Evolutionary conservation across 306 rosid genomes (phyloP), one percentile per base, ranked within the genome.

Genomic region (Mimosa pudica): DNA sequence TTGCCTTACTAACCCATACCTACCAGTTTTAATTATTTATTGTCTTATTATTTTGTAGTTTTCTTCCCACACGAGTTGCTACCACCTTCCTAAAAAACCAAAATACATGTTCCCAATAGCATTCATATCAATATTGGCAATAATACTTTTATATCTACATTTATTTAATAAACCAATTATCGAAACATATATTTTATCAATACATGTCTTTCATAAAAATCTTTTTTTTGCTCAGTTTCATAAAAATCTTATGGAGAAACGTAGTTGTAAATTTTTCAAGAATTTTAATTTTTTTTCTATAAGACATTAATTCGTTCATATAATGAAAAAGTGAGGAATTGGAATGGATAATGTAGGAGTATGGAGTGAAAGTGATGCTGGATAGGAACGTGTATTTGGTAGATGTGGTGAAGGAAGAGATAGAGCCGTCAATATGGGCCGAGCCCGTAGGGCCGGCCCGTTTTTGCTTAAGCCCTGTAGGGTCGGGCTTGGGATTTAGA

Each of bases 361-460:
- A 87, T 79, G 82, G 71, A 2, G 92, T 90, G 18, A 83, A 90
- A 81, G 92, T 95, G 76, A 95, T 95, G 96, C 84, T 95, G 17
- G 89, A 93, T 77, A 89, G 97, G 36, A 95, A 85, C 80, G 92
- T 92, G 79, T 95, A 85, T 71, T 70, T 95, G 47, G 98, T 95
- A 8, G 98, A 95, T 70, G 76, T 88, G 42, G 96, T 90, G 1
- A 71, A 74, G 61, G 97, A 92, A 82, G 58, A 73, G 0, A 82
- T 84, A 30, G 98, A n/a, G n/a, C n/a, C n/a, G n/a, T n/a, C n/a
- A n/a, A n/a, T n/a, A n/a, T n/a, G n/a, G n/a, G n/a, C n/a, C n/a
- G n/a, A n/a, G n/a, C n/a, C n/a, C n/a, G n/a, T n/a, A n/a, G n/a
- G n/a, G n/a, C n/a, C n/a, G n/a, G n/a, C n/a, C n/a, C n/a, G n/a